Evolutionary conservation across 2,329 filamentous ascomycete species (phyloP).

Genomic region (Sporothrix pallida): DNA sequence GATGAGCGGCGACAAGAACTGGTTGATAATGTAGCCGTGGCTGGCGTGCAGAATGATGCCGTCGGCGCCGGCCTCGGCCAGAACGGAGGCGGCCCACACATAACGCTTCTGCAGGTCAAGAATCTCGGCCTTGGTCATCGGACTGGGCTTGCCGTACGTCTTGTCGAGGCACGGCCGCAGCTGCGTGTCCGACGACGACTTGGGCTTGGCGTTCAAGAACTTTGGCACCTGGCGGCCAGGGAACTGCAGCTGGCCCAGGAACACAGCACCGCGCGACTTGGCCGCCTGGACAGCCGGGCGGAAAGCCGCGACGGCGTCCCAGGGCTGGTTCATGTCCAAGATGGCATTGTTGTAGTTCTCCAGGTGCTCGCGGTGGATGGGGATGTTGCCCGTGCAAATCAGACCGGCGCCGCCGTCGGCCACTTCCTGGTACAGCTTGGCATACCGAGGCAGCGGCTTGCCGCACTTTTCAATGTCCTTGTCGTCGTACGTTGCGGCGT

Average conservation of each 20-base stretch:
- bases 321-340: constrained; percentile 10
- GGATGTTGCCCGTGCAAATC: constrained; percentile 24
- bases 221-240: constrained; percentile 20
- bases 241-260: constrained; percentile 17
- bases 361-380: constrained; percentile 17
- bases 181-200: neutral
- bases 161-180: constrained; percentile 23
- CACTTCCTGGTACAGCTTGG: constrained; percentile 9
- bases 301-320: constrained; percentile 6
- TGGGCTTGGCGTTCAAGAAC: constrained; percentile 8
- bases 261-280: constrained; percentile 16
- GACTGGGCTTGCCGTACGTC: constrained; percentile 6
- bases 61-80: constrained; percentile 14
- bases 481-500: constrained; percentile 21
- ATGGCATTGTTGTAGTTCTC: constrained; percentile 21
- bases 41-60: constrained; percentile 22
- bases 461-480: constrained; percentile 14
- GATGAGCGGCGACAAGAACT: constrained; percentile 15
- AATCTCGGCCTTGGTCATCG: neutral
- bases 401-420: constrained; percentile 19
- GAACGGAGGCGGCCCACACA: constrained; percentile 1
- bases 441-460: constrained; percentile 17
- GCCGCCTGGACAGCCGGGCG: constrained; percentile 6
- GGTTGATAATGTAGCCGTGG: constrained; percentile 26
- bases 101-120: neutral